Percentiles rank a stretch among this genome's conserved stretches.
Evolutionary conservation across 1,139 yeast genomes (phyloP).

Genomic region (Yamadazyma spencermartinsiae): DNA sequence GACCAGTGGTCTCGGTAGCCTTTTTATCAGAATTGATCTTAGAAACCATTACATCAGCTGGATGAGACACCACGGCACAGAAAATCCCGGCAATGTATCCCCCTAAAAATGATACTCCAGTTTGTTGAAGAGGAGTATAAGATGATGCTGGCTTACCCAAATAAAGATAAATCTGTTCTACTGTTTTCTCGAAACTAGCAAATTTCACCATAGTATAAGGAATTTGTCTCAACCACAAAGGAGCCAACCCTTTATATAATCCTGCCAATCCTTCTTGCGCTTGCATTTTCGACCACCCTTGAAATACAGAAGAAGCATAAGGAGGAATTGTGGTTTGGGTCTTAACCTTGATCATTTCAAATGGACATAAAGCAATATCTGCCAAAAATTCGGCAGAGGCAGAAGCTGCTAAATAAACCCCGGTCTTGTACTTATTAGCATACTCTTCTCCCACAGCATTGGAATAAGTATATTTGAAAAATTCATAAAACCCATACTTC

Average conservation of each 20-base stretch:
- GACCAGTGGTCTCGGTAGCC: constrained; percentile 63
- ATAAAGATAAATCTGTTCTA: constrained; percentile 63
- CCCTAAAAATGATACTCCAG: constrained; percentile 90
- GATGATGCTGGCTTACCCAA: constrained; percentile 43
- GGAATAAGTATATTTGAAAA: constrained; percentile 76
- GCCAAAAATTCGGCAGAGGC: constrained; percentile 94
- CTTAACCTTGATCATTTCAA: constrained; percentile 89
- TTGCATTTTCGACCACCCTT: constrained; percentile 67
- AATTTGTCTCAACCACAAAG: constrained; percentile 92
- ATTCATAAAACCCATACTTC: constrained; percentile 91
- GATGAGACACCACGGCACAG: constrained; percentile 93
- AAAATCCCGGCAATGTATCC: constrained; percentile 96
- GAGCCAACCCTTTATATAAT: constrained; percentile 82
- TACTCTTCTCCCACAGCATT: constrained; percentile 64
- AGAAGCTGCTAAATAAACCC: constrained; percentile 76
- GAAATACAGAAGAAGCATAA: constrained; percentile 58
- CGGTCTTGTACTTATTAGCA: constrained; percentile 68
- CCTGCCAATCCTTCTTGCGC: constrained; percentile 70
- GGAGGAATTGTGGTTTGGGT: constrained; percentile 93
- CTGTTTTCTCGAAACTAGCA: constrained; percentile 89
- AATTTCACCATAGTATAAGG: constrained; percentile 97
- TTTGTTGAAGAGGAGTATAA: constrained; percentile 61
- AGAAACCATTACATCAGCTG: constrained; percentile 96
- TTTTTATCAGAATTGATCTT: constrained; percentile 78
- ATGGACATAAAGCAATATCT: constrained; percentile 85